phyloP scores from a whole-genome alignment of 2,329 filamentous ascomycete genomes.

The Aspergillus flavus region DNA sequence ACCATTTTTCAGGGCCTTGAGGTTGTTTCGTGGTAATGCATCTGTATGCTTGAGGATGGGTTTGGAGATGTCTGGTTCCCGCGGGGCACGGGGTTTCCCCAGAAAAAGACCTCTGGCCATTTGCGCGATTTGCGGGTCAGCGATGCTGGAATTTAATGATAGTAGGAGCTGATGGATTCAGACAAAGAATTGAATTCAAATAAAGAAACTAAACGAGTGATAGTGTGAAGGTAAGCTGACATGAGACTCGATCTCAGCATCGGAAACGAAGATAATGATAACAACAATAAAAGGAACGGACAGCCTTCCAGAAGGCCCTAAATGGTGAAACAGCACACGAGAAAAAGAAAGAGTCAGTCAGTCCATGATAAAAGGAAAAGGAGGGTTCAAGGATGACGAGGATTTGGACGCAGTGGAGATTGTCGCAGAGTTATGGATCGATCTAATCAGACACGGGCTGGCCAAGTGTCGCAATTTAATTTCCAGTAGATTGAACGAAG shows the following conservation, averaged over 20 bases:
- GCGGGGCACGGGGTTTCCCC: conserved; percentile 32
- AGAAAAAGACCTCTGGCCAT: conserved; percentile 36
- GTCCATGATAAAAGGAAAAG: conserved; percentile 13
- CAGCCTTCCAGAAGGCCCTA: conserved; percentile 44
- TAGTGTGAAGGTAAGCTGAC: conserved; percentile 9
- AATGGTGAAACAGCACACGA: conserved; percentile 16
- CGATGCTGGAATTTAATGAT: not conserved
- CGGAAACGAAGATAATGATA: conserved; percentile 6
- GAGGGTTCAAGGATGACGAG: conserved; percentile 12
- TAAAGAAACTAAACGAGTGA: conserved; percentile 14
- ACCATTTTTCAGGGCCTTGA: conserved; percentile 20
- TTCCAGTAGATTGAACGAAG: conserved; percentile 21
- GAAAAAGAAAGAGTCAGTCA: conserved; percentile 23
- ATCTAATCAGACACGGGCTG: conserved; percentile 15
- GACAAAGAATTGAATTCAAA: conserved; percentile 7
- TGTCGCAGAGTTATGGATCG: conserved; percentile 17
- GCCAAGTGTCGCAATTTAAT: conserved; percentile 19
- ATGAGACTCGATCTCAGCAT: conserved; percentile 18
- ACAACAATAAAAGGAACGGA: conserved; percentile 35
- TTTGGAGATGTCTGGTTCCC: conserved; percentile 33
- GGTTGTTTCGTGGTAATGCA: conserved; percentile 35
- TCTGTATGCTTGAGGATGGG: conserved; percentile 37
- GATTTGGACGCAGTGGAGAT: conserved; percentile 21
- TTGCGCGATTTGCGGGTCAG: conserved; percentile 1
- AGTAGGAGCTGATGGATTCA: not conserved